phyloP scores from a whole-genome alignment of 352 stramenopile genomes.

The Globisporangium solare region DNA sequence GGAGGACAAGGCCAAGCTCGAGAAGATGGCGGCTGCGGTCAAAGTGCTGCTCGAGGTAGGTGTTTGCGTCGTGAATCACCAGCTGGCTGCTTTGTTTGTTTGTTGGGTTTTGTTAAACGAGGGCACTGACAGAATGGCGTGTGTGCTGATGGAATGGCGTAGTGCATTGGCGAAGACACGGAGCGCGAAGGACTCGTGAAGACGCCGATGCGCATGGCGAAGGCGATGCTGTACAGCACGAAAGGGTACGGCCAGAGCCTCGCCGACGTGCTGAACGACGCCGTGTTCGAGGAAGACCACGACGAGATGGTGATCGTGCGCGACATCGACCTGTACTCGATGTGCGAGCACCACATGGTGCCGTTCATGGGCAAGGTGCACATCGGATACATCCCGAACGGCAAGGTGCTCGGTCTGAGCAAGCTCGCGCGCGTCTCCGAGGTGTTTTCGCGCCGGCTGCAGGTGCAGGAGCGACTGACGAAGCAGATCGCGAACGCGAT shows the following conservation, averaged over 20 bases:
- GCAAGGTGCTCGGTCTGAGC: conserved; percentile 96
- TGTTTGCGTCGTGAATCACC: neutral
- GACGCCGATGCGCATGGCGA: conserved; percentile 96
- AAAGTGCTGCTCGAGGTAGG: conserved; percentile 88
- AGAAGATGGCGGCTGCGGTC: conserved; percentile 93
- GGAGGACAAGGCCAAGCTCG: conserved; percentile 73
- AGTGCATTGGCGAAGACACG: conserved; percentile 94
- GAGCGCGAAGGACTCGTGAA: conserved; percentile 93
- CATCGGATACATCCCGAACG: conserved; percentile 93
- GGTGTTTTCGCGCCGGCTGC: conserved; percentile 94
- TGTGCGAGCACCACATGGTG: conserved; percentile 99
- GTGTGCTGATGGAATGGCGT: conserved; percentile 3
- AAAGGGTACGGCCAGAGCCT: conserved; percentile 93
- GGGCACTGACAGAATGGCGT: neutral
- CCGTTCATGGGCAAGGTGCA: conserved; percentile 97
- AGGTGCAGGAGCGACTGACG: conserved; percentile 99
- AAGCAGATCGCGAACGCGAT: conserved; percentile 98
- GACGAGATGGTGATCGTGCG: conserved; percentile 99
- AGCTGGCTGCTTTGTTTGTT: conserved; percentile 1
- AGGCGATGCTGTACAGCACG: conserved; percentile 96
- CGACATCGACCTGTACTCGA: conserved; percentile 98
- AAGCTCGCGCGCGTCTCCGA: conserved; percentile 98
- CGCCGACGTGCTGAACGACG: conserved; percentile 92
- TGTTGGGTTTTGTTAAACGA: no score
- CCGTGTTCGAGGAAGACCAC: conserved; percentile 98